A percentile compares a stretch with the other conserved stretches of the same genome.
Evolutionary conservation across 2,329 filamentous ascomycete species (phyloP).

Genomic region (Talaromyces piceae): DNA sequence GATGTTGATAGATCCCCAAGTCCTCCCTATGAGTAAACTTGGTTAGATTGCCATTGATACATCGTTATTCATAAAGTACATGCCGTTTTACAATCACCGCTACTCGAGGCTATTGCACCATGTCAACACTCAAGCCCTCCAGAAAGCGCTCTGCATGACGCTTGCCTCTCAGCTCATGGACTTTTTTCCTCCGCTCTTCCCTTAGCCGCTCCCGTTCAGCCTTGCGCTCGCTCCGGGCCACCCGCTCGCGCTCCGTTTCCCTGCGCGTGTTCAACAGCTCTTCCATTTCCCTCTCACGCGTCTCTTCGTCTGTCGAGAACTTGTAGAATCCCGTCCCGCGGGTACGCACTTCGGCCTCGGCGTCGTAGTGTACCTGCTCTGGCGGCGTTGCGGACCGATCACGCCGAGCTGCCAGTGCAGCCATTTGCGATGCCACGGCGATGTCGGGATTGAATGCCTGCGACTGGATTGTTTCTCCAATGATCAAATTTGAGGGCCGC

Average conservation of each 20-base stretch:
- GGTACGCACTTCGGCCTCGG: slow-evolving; percentile 70
- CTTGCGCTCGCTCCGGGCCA: slow-evolving; percentile 49
- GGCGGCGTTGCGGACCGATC: slow-evolving; percentile 77
- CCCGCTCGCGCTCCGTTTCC: slow-evolving; percentile 59
- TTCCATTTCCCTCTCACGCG: slow-evolving; percentile 66
- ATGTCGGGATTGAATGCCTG: slow-evolving; percentile 74
- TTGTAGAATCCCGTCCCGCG: slow-evolving; percentile 90
- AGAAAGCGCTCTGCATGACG: slow-evolving; percentile 68
- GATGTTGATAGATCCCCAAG: no score
- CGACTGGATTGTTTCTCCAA: slow-evolving; percentile 76
- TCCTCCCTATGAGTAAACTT: no score
- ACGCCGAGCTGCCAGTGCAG: slow-evolving; percentile 65
- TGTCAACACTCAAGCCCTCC: slow-evolving; percentile 42
- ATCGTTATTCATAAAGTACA: background rate
- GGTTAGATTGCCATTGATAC: no score
- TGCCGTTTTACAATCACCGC: background rate
- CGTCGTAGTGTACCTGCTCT: slow-evolving; percentile 76
- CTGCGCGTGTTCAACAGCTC: slow-evolving; percentile 59
- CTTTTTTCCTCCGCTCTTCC: slow-evolving; percentile 47
- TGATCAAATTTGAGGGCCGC: slow-evolving; percentile 63
- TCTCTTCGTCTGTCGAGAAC: slow-evolving; percentile 69
- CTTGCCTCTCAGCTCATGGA: slow-evolving; percentile 50
- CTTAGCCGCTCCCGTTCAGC: slow-evolving; percentile 55
- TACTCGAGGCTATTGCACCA: background rate
- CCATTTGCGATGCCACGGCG: slow-evolving; percentile 60